These are phyloP conservation scores for Backusella sp. DNA, from an alignment of 192 early-diverging fungal species.

Conservation along the genomic window DNA sequence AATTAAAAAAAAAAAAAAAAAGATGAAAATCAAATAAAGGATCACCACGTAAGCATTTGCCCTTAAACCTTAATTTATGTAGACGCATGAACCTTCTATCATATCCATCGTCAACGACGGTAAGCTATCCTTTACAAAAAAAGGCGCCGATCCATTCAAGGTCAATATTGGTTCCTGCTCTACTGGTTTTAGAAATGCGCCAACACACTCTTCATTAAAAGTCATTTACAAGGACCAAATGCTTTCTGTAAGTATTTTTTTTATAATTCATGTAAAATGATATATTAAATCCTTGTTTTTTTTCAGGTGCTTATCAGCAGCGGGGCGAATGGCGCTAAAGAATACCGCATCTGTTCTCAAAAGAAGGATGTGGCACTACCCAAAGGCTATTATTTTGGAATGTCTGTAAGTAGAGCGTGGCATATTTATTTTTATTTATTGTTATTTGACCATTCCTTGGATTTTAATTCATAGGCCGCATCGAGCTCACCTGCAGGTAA, in stretches of 20 bases:
- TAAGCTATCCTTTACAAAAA: constrained; percentile 35
- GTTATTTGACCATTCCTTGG: constrained; percentile 1
- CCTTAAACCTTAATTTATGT: constrained; percentile 5
- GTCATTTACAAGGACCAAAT: constrained; percentile 60
- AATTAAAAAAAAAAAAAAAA: neutral
- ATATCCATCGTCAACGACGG: constrained; percentile 71
- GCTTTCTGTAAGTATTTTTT: constrained; percentile 36
- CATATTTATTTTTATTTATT: constrained; percentile 1
- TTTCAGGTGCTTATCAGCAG: constrained; percentile 46
- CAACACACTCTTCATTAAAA: constrained; percentile 47
- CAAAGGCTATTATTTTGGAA: constrained; percentile 72
- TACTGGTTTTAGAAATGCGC: constrained; percentile 67
- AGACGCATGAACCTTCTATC: constrained; percentile 47
- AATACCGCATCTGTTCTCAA: constrained; percentile 59
- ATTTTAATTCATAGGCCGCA: constrained; percentile 27
- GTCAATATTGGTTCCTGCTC: constrained; percentile 53
- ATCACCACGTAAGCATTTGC: neutral
- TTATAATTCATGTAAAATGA: neutral
- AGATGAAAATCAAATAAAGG: neutral
- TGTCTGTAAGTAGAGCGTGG: constrained; percentile 47
- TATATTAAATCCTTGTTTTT: neutral
- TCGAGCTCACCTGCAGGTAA: constrained; percentile 29
- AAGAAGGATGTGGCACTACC: constrained; percentile 55
- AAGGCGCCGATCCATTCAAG: constrained; percentile 36
- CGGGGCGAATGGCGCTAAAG: constrained; percentile 42